Conservation (phyloP, 2,329 filamentous ascomycete genomes). For the Cercospora sp. region DNA sequence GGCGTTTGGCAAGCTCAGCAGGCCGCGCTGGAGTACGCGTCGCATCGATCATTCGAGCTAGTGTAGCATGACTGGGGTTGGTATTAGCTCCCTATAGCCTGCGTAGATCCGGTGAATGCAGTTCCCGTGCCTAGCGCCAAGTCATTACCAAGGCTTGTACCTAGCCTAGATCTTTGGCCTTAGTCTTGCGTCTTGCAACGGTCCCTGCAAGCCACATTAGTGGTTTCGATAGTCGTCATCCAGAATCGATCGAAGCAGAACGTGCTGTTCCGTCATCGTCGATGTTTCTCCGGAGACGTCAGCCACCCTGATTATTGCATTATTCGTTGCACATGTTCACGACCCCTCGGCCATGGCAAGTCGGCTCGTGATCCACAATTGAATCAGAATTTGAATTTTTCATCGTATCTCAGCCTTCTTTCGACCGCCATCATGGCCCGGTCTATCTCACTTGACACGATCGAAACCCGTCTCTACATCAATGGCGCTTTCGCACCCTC, state of each 20-base stretch:
- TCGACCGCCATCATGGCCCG: conserved; percentile 17
- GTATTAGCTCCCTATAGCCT: too few species aligned
- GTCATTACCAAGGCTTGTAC: background rate
- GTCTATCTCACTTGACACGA: conserved; percentile 29
- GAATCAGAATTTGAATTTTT: background rate
- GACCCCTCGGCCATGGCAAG: background rate
- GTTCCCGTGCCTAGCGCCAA: background rate
- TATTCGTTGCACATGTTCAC: background rate
- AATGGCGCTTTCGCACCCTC: conserved; percentile 53
- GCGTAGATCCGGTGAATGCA: background rate
- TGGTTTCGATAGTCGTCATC: background rate
- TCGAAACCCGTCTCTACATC: conserved; percentile 51
- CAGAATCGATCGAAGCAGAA: background rate
- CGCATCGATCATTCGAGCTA: too few species aligned
- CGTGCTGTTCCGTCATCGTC: background rate
- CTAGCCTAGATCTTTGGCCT: background rate
- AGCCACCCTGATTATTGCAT: background rate
- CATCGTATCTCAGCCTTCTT: background rate
- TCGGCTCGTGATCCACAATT: background rate
- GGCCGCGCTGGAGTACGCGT: too few species aligned
- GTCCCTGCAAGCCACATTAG: background rate
- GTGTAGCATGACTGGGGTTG: too few species aligned
- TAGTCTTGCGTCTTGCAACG: background rate
- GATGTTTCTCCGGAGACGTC: background rate
- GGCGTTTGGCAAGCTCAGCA: too few species aligned